phyloP scores from a whole-genome alignment of 2,329 filamentous ascomycete species.

The Botrytis medusae region DNA sequence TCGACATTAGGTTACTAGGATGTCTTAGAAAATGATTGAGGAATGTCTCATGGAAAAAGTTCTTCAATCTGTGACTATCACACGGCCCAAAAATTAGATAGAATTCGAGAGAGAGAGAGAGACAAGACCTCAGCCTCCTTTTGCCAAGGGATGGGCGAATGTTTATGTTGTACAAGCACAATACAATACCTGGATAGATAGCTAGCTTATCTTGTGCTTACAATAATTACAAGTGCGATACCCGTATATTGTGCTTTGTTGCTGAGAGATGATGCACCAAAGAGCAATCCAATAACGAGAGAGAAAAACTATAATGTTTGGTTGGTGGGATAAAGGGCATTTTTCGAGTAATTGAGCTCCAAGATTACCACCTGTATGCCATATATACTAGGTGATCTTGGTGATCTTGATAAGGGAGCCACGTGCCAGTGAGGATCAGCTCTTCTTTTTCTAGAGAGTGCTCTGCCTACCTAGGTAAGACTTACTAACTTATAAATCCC shows the following conservation, averaged over 20 bases:
- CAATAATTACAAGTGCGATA: not conserved
- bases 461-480: not conserved
- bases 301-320: not conserved
- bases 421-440: not conserved
- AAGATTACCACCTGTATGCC: not conserved
- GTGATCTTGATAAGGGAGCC: not conserved
- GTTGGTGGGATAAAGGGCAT: no score
- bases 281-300: not conserved
- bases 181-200: not conserved
- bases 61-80: not conserved
- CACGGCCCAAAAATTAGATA: not conserved
- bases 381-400: not conserved
- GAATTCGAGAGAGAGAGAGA: not conserved
- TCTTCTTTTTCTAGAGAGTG: not conserved
- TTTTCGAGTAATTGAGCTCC: not conserved
- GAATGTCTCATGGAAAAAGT: not conserved
- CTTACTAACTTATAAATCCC: not conserved
- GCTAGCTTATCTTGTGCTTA: not conserved
- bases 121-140: conserved; percentile 3
- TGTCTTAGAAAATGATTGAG: conserved; percentile 1
- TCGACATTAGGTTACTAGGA: not conserved
- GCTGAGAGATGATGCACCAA: not conserved
- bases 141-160: conserved; percentile 10
- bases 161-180: not conserved
- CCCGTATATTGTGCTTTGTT: not conserved